These are phyloP conservation scores for Phaeosphaeriaceae sp. DNA, from an alignment of 2,329 filamentous ascomycete species.

Conservation along the genomic window DNA sequence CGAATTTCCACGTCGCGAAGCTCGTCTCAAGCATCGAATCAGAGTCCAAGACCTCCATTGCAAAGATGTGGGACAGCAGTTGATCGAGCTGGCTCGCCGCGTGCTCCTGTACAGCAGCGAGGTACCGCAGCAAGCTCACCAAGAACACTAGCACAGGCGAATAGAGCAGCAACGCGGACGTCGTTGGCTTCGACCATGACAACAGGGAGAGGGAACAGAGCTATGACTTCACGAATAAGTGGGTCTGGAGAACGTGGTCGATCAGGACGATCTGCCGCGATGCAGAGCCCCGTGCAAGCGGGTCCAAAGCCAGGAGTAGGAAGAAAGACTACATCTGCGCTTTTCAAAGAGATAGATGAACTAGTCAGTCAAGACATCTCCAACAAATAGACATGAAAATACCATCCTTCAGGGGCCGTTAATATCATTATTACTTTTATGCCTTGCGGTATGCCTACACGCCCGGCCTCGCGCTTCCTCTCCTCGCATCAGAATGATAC, in stretches of 20 bases:
- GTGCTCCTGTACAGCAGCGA: neutral
- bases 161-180: slow-evolving; percentile 7
- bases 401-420: neutral
- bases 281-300: neutral
- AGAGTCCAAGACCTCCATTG: neutral
- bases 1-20: slow-evolving; percentile 6
- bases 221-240: slow-evolving; percentile 16
- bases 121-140: slow-evolving; percentile 5
- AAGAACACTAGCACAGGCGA: slow-evolving; percentile 12
- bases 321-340: slow-evolving; percentile 33
- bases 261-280: neutral
- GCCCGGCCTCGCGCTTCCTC: neutral
- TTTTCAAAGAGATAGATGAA: slow-evolving; percentile 38
- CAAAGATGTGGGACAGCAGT: slow-evolving; percentile 12
- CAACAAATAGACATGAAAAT: neutral
- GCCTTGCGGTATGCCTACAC: neutral
- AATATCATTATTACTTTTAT: neutral
- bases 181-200: slow-evolving; percentile 31
- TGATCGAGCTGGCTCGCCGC: neutral
- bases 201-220: slow-evolving; percentile 18
- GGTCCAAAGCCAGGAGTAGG: neutral
- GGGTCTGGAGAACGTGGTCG: neutral
- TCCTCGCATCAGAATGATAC: neutral
- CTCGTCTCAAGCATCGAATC: slow-evolving; percentile 3
- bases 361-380: slow-evolving; percentile 22